Conservation (phyloP, 1,139 yeast species). For the Spathaspora sp. region DNA sequence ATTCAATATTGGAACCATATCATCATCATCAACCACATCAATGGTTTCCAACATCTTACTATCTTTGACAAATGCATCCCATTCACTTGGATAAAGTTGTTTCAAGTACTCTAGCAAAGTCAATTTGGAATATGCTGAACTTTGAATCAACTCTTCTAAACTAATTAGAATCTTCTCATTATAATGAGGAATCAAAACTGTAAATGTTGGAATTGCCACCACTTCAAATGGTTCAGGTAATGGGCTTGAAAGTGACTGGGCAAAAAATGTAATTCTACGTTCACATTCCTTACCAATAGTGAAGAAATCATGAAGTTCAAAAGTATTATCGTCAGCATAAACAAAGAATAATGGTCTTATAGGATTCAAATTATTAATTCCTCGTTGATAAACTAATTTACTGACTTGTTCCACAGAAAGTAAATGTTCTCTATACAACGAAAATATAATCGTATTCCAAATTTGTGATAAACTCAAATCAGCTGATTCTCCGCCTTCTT, state of each 20-base stretch:
- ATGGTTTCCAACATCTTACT: constrained; percentile 39
- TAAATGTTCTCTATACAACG: constrained; percentile 77
- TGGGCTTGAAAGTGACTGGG: constrained; percentile 80
- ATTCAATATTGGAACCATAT: background rate
- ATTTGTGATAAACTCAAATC: constrained; percentile 61
- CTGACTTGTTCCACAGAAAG: constrained; percentile 71
- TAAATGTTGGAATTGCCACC: constrained; percentile 76
- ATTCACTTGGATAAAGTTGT: constrained; percentile 65
- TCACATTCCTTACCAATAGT: constrained; percentile 68
- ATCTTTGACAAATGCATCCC: constrained; percentile 75
- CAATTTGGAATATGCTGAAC: constrained; percentile 55
- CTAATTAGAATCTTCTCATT: constrained; percentile 69
- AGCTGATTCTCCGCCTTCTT: constrained; percentile 30
- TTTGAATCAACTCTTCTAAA: constrained; percentile 67
- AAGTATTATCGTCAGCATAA: constrained; percentile 64
- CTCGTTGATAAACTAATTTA: constrained; percentile 51
- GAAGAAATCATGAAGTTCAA: constrained; percentile 40
- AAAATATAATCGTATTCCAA: constrained; percentile 77
- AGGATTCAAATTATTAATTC: constrained; percentile 28
- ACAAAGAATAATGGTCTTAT: constrained; percentile 68
- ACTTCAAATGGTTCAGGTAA: constrained; percentile 72
- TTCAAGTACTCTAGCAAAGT: constrained; percentile 75
- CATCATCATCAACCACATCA: constrained; percentile 4
- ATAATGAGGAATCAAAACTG: constrained; percentile 85
- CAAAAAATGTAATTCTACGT: constrained; percentile 80